Base-by-base conservation (phyloP, 306 rosid genomes). In the Rosa persica region DNA sequence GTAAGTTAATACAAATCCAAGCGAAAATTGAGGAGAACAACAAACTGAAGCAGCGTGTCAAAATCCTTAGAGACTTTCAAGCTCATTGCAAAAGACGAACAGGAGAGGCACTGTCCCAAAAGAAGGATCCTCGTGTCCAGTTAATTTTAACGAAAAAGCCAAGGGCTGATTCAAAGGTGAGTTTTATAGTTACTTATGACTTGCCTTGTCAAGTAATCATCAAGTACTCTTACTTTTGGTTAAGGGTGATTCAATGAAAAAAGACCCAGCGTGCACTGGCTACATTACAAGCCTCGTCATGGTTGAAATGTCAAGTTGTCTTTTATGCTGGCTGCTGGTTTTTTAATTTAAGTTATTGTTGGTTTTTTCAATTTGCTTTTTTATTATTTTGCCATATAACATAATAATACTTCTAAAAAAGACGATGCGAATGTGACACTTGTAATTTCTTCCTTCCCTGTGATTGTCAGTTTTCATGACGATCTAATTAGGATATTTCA, bases 21-120 rank as follows among this genome's bases (percentile, higher is more conserved):
- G 89, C 90, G n/a, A 92, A 86, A 89, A 86, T 92, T 78, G 96
- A 88, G 87, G 90, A 91, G 84, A 95, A 88, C 86, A 88, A 85
- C 75, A 68, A 64, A 71, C 75, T 91, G 58, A 87, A 79, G 86
- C 83, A 89, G 23, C 88, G 84, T 58, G 84, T 87, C 72, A 92
- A 92, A 88, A 68, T 89, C 86, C 90, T 95, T 48, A 92, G 85
- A 85, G 98, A 87, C 75, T 88, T 95, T 82, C 93, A 92, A 80
- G 79, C 60, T 85, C 82, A 89, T 71, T 95, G 98, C 82, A 85
- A 65, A 75, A 87, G 82, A 81, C 89, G 85, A 79, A 95, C 92
- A 8, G 89, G 93, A 80, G 82, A 55, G 19, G 91, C 93, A 25
- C 80, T 95, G 72, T 89, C 98, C 30, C 86, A 84, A 74, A 92